A percentile compares a stretch with the other conserved stretches of the same genome.
Conservation (phyloP, 2,329 filamentous ascomycete genomes). For the Colletotrichum acutatum region DNA sequence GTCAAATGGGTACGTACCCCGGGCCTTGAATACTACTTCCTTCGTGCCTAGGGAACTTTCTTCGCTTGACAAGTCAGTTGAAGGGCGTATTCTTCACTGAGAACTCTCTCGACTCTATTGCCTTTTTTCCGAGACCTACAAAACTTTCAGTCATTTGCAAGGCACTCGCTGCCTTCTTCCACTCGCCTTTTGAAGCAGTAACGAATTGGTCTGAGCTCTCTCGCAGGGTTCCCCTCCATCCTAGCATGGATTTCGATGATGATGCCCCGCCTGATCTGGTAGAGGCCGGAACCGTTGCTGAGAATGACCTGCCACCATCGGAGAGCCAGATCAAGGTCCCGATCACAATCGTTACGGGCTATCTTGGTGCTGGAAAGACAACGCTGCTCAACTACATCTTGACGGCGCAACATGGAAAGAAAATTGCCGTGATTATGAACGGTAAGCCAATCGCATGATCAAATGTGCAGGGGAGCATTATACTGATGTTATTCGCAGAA, state of each 20-base stretch:
- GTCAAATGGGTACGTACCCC: constrained; percentile 27
- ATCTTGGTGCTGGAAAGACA: constrained; percentile 95
- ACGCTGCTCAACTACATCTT: constrained; percentile 96
- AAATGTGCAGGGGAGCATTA: neutral
- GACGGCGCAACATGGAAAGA: constrained; percentile 95
- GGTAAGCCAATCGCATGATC: constrained; percentile 55
- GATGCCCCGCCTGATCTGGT: constrained; percentile 75
- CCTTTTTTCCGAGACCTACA: too few relatives aligned
- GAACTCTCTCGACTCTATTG: neutral
- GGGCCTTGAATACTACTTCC: neutral
- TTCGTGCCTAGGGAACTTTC: neutral
- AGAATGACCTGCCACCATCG: constrained; percentile 49
- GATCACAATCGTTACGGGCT: constrained; percentile 89
- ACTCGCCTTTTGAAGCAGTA: neutral
- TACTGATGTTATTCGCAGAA: constrained; percentile 61
- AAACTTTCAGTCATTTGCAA: neutral
- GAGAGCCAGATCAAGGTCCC: constrained; percentile 75
- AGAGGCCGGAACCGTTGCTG: constrained; percentile 51
- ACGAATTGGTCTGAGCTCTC: constrained; percentile 25
- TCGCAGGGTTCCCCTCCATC: constrained; percentile 31
- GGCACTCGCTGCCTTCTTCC: neutral
- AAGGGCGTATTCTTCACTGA: neutral
- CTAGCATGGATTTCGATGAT: constrained; percentile 71
- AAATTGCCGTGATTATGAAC: constrained; percentile 97
- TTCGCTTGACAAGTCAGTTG: neutral